phyloP scores from a whole-genome alignment of 1,284 basidiomycete species.

The Cryptococcus wingfieldii region DNA sequence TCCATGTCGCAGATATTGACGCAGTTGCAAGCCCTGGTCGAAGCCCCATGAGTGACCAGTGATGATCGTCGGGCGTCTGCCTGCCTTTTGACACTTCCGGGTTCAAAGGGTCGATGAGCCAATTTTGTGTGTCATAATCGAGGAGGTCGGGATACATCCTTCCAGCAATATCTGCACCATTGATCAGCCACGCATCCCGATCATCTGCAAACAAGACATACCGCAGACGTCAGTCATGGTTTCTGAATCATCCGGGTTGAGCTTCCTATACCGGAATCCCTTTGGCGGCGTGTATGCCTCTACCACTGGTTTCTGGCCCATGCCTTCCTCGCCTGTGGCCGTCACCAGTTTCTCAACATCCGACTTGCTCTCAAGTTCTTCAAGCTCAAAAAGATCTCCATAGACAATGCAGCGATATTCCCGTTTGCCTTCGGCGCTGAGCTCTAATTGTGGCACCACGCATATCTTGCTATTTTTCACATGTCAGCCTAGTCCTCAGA shows the following conservation, averaged over 20 bases:
- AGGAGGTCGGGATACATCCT: slow-evolving; percentile 36
- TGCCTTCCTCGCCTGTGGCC: neutral
- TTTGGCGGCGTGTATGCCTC: slow-evolving; percentile 17
- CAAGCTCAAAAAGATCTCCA: slow-evolving; percentile 38
- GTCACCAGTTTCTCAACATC: neutral
- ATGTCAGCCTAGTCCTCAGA: too few species aligned
- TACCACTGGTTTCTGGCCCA: slow-evolving; percentile 6
- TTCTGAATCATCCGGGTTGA: slow-evolving; percentile 27
- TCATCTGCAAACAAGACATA: slow-evolving; percentile 7
- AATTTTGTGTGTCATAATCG: slow-evolving; percentile 23
- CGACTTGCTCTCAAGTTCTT: slow-evolving; percentile 2
- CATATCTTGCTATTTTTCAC: too few species aligned
- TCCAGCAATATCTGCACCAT: slow-evolving; percentile 32
- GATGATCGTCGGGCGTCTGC: slow-evolving; percentile 12
- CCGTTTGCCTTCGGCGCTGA: neutral
- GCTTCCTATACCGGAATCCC: slow-evolving; percentile 25
- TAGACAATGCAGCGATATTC: slow-evolving; percentile 33
- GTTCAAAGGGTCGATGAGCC: slow-evolving; percentile 13
- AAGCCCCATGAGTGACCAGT: slow-evolving; percentile 19
- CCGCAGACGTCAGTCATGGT: slow-evolving; percentile 38
- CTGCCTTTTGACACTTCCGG: slow-evolving; percentile 8
- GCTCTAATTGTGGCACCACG: neutral
- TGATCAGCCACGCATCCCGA: neutral
- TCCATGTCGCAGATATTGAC: slow-evolving; percentile 20
- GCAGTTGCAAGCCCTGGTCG: slow-evolving; percentile 13